Evolutionary conservation across 2,329 filamentous ascomycete species (phyloP).

Genomic region (Alternaria sp.): DNA sequence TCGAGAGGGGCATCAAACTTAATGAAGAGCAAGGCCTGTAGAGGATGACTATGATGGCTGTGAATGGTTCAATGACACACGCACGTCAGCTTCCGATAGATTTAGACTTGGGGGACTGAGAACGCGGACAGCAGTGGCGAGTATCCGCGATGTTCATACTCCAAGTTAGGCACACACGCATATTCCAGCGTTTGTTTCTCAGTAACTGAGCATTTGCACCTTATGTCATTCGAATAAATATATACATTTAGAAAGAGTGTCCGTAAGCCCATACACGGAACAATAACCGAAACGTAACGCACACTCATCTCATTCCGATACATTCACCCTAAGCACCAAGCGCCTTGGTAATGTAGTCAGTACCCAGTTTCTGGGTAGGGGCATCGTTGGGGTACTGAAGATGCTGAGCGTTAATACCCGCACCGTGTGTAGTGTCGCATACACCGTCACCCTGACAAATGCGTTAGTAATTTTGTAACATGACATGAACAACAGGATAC

Average conservation of each 20-base stretch:
- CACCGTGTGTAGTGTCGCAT: conserved; percentile 47
- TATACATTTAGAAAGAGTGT: neutral
- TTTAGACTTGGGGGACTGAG: neutral
- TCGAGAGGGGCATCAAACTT: conserved; percentile 62
- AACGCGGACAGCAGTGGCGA: neutral
- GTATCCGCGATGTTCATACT: neutral
- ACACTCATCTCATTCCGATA: neutral
- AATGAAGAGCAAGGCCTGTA: conserved; percentile 34
- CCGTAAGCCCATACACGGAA: neutral
- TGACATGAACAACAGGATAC: conserved; percentile 2
- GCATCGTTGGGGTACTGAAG: conserved; percentile 37
- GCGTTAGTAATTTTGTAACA: neutral
- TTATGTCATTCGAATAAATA: neutral
- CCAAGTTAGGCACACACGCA: neutral
- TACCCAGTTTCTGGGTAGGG: conserved; percentile 42
- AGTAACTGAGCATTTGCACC: neutral
- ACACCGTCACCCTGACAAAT: conserved; percentile 45
- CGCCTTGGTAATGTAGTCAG: neutral
- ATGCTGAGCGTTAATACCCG: conserved; percentile 44
- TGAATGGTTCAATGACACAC: neutral
- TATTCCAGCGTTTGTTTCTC: neutral
- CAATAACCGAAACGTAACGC: conserved; percentile 8
- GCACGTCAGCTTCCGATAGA: neutral
- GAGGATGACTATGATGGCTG: neutral
- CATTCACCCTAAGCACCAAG: neutral